Evolutionary conservation across 164 flowering plant genomes (phyloP).

Genomic region (Saururus chinensis): DNA sequence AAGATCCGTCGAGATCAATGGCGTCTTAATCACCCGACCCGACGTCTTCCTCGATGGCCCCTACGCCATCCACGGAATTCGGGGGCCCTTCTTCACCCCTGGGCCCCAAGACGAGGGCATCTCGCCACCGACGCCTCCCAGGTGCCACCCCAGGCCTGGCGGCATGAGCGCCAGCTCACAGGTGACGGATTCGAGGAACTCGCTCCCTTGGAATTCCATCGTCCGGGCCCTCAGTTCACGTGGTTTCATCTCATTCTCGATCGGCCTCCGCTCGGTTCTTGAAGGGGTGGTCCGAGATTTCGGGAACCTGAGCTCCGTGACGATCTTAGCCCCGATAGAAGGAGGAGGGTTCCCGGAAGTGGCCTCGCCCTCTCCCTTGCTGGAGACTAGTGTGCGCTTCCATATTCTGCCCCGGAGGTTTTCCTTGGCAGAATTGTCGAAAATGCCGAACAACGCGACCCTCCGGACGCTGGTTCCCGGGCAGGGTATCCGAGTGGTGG

Average conservation of each 20-base stretch:
- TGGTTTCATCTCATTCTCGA: constrained; percentile 47
- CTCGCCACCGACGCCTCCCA: constrained; percentile 12
- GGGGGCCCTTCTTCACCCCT: constrained; percentile 28
- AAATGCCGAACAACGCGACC: constrained; percentile 29
- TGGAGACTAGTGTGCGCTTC: constrained; percentile 38
- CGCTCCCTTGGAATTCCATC: constrained; percentile 30
- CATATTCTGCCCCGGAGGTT: constrained; percentile 37
- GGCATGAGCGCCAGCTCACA: too few species aligned
- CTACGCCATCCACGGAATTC: constrained; percentile 45
- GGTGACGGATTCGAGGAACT: constrained; percentile 22
- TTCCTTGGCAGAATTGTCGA: constrained; percentile 20
- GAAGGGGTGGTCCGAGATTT: constrained; percentile 32
- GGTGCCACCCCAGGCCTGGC: too few species aligned
- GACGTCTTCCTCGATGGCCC: constrained; percentile 36
- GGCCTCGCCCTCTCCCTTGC: constrained; percentile 26
- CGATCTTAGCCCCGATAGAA: constrained; percentile 46
- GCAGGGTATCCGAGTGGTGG: constrained; percentile 7
- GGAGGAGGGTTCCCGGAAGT: constrained; percentile 11
- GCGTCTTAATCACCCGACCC: constrained; percentile 39
- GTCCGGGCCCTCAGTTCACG: constrained; percentile 30
- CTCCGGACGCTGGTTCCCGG: constrained; percentile 21
- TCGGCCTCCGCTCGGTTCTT: constrained; percentile 41
- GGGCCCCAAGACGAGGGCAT: constrained; percentile 10
- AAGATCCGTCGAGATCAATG: constrained; percentile 38
- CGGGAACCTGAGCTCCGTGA: constrained; percentile 22